phyloP scores from a whole-genome alignment of 2,329 filamentous ascomycete species.

The Colletotrichum sp. region DNA sequence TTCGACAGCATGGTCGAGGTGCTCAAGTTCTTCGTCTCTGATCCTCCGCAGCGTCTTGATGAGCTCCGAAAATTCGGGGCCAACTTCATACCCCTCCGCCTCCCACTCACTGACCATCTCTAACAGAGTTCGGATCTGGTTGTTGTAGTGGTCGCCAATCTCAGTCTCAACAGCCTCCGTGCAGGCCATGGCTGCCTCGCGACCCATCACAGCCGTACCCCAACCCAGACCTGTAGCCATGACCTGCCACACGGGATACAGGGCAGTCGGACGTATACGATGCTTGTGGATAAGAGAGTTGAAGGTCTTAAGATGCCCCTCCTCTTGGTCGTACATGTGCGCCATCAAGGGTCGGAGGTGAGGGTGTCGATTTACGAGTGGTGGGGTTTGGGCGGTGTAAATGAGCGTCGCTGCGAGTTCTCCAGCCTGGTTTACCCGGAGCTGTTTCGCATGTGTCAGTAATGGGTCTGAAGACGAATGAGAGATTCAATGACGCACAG shows the following conservation, averaged over 20 bases:
- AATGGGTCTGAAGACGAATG: neutral
- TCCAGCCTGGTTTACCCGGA: slow-evolving; percentile 96
- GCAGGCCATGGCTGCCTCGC: slow-evolving; percentile 97
- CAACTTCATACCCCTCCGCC: slow-evolving; percentile 77
- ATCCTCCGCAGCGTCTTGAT: slow-evolving; percentile 80
- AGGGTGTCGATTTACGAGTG: slow-evolving; percentile 80
- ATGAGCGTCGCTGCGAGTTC: slow-evolving; percentile 97
- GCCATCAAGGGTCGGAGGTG: slow-evolving; percentile 90
- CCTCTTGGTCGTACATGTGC: slow-evolving; percentile 99
- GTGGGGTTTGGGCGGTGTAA: slow-evolving; percentile 86
- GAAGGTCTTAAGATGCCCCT: slow-evolving; percentile 84
- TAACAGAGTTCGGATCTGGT: slow-evolving; percentile 81
- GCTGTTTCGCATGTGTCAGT: slow-evolving; percentile 44
- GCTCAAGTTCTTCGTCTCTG: slow-evolving; percentile 94
- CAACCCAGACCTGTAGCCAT: slow-evolving; percentile 85
- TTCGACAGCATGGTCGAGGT: slow-evolving; percentile 92
- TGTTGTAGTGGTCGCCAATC: slow-evolving; percentile 95
- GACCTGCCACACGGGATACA: slow-evolving; percentile 89
- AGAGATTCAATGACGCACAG: slow-evolving; percentile 49
- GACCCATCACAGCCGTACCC: slow-evolving; percentile 85
- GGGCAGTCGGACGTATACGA: slow-evolving; percentile 87
- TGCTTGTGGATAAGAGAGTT: slow-evolving; percentile 83
- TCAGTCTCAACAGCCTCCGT: slow-evolving; percentile 98
- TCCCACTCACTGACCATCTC: slow-evolving; percentile 83
- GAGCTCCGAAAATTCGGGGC: slow-evolving; percentile 77